Evolutionary conservation across 2,329 filamentous ascomycete genomes (phyloP).

Genomic region (Hymenoscyphus scutula): DNA sequence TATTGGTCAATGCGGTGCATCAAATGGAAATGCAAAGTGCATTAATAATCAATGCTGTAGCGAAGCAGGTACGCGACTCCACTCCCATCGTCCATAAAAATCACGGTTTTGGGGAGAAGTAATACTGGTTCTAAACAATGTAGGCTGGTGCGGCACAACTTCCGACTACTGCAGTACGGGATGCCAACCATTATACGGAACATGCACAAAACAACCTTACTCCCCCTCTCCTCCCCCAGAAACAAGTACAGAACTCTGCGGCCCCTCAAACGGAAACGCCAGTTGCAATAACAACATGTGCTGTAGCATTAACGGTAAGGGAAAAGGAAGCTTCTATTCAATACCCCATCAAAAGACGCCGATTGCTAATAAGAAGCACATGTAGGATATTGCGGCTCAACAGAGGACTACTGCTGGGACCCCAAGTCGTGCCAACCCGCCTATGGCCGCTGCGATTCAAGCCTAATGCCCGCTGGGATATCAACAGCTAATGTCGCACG

Average conservation of each 20-base stretch:
- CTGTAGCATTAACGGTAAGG: not conserved
- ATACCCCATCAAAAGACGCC: no score
- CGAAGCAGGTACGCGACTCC: not conserved
- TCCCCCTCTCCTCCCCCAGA: not conserved
- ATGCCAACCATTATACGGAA: conserved; percentile 21
- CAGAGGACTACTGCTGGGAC: conserved; percentile 22
- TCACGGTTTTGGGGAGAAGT: not conserved
- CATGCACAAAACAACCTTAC: not conserved
- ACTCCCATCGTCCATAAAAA: not conserved
- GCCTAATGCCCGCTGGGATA: conserved; percentile 50
- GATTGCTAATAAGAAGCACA: not conserved
- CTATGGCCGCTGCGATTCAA: conserved; percentile 52
- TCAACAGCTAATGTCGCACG: conserved; percentile 50
- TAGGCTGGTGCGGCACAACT: conserved; percentile 8
- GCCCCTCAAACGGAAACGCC: conserved; percentile 17
- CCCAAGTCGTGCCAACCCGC: conserved; percentile 21
- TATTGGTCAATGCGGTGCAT: not conserved
- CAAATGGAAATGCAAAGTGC: not conserved
- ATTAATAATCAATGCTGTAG: not conserved
- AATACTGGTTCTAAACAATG: not conserved
- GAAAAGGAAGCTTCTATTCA: not conserved
- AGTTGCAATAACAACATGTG: conserved; percentile 9
- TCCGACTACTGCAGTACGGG: conserved; percentile 14
- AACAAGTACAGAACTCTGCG: conserved; percentile 13
- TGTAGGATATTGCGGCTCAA: conserved; percentile 20